Evolutionary conservation across 768 basidiomycete species (phyloP), one percentile per base, ranked within the genome.

Genomic region (Mycena haematopus): DNA sequence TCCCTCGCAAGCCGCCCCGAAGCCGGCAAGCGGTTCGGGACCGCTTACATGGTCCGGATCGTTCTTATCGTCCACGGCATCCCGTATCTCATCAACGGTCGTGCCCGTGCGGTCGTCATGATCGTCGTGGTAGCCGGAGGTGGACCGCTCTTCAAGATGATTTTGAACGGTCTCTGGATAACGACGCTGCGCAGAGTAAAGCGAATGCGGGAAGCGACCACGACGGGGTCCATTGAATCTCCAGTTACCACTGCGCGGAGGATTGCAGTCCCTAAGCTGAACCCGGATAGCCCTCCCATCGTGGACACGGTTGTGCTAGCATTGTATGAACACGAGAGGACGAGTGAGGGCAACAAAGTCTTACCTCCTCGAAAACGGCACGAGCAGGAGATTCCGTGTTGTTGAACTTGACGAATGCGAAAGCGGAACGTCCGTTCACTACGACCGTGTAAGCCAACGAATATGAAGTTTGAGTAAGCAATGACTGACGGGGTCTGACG

Each of bases 341-440:
- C 27, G 35, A 27, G 36, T 17, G n/a, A 49, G 5, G 52, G 52
- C 21, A 38, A 27, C 22, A 31, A 22, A 64, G 69, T 44, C 2
- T 50, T 55, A 90, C 92, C 80, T 92, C 86, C 72, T 83, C 84
- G 29, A 73, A 74, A 22, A 92, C 82, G 5, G 92, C 92, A 58
- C 80, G 83, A n/a, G 82, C 79, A n/a, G 91, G 84, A 33, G 85
- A 79, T 10, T 88, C 85, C 2, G 79, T 79, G 59, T 86, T 84
- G 62, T 84, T 78, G 71, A 88, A 93, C 71, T 83, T 89, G 60
- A 93, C 84, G 69, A 93, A 92, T 2, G 92, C 92, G 70, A 92
- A 93, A 2, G 86, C 90, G n/a, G 86, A 80, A 65, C 80, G 82
- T 47, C 85, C 84, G 65, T 84, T 86, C 35, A 76, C 90, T 92